phyloP scores from a whole-genome alignment of 306 rosid genomes.

The Adenanthera pavonina region DNA sequence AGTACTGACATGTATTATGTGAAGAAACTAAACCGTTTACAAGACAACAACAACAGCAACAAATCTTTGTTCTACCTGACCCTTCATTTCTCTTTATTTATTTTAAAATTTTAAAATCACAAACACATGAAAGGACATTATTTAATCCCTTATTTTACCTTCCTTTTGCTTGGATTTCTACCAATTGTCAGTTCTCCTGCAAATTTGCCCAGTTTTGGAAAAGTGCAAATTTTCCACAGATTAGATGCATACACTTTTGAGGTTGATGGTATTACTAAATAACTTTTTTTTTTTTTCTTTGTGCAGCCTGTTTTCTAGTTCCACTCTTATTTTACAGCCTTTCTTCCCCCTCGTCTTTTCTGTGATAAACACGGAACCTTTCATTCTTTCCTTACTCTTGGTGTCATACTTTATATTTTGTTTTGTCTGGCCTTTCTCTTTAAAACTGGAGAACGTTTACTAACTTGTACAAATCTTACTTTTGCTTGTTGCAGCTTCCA shows the following conservation, averaged over 20 bases:
- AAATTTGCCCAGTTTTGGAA: slow-evolving; percentile 2
- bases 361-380: not conserved
- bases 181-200: not conserved
- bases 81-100: not conserved
- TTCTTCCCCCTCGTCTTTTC: not conserved
- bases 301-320: not conserved
- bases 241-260: not conserved
- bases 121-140: not conserved
- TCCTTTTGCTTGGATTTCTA: not conserved
- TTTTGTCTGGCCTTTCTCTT: not conserved
- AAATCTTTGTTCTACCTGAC: not conserved
- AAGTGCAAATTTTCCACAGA: not conserved
- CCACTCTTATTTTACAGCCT: not conserved
- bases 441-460: slow-evolving; percentile 13
- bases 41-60: not conserved
- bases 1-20: not conserved
- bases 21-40: not conserved
- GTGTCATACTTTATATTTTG: not conserved
- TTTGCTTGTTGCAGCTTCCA: slow-evolving; percentile 76
- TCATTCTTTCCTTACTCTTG: not conserved
- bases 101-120: not conserved
- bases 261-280: not conserved
- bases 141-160: not conserved
- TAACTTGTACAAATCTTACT: slow-evolving; percentile 34
- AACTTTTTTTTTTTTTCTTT: not conserved